Base-by-base conservation (phyloP, 148 eudicot species). In the Nepenthes mirabilis region DNA sequence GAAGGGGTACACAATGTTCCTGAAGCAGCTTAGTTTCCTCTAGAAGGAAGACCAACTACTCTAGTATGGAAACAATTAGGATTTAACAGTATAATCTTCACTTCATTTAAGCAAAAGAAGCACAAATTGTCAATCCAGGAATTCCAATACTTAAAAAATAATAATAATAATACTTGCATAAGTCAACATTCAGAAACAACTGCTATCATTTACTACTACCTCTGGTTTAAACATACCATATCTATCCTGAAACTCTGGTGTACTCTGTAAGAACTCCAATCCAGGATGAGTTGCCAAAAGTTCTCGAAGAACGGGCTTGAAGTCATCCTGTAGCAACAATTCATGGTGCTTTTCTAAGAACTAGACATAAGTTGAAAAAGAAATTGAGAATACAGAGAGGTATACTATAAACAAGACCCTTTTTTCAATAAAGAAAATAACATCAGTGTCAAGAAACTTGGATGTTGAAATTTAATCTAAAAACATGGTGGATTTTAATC, bases 161-260 rank as follows among this genome's bases (percentile, higher is more conserved):
- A n/a, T n/a, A n/a, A 23, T 23, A 23, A 23, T 23, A 8, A 40
- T 8, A 40, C 0, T 40, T 3, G 8, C 4, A 40, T 40, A 40
- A 3, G 6, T 8, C 45, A 40, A 40, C 8, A 40, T 40, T 4
- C 45, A 40, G 45, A 40, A 40, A 40, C 4, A 40, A 40, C 8
- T 40, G 45, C 4, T 40, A 40, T 3, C 4, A 40, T 40, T 4
- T 8, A 40, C 4, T 40, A 40, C 4, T 8, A 8, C 45, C 4
- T 3, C 45, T 40, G 45, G 45, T 40, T 49, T 12, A 49, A 11
- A 11, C 52, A 58, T 79, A 91, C 97, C 97, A 73, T 87, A 91
- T 91, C 97, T 79, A 56, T 91, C 97, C 76, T 91, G 97, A 71
- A 91, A 91, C 69, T 91, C 97, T 11, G 97, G 97, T 14, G 97